Percentiles rank a stretch among this genome's conserved stretches.
Evolutionary conservation across 169 alveolate genomes (phyloP).

Genomic region (Cryptosporidium baileyi): DNA sequence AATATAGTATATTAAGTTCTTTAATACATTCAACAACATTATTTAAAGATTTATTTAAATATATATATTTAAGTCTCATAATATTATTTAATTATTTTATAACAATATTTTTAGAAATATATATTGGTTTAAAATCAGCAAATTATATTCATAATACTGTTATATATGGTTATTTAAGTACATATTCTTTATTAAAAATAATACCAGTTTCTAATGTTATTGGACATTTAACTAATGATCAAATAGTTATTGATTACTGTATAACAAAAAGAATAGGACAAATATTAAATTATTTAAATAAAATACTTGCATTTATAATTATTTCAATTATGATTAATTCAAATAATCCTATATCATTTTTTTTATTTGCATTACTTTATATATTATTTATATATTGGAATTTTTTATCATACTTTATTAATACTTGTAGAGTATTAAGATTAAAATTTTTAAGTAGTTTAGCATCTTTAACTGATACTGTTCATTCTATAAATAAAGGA

Average conservation of each 20-base stretch:
- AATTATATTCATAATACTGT: constrained; percentile 52
- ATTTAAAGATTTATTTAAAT: neutral
- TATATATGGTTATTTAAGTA: constrained; percentile 29
- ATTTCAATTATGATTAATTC: neutral
- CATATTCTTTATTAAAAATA: neutral
- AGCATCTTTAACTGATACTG: constrained; percentile 13
- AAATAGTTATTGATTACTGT: constrained; percentile 55
- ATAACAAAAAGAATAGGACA: constrained; percentile 61
- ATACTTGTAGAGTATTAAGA: constrained; percentile 23
- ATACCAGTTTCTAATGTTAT: constrained; percentile 37
- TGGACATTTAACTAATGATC: constrained; percentile 36
- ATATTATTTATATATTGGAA: constrained; percentile 25
- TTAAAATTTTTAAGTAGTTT: neutral
- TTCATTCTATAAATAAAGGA: constrained; percentile 30
- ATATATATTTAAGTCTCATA: neutral
- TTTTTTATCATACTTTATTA: constrained; percentile 22
- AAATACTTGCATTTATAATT: neutral
- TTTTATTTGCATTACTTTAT: constrained; percentile 2
- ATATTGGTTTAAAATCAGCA: constrained; percentile 34
- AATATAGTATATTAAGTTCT: neutral
- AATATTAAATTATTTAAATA: constrained; percentile 6
- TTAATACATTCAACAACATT: neutral
- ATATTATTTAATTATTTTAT: neutral
- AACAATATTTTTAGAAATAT: constrained; percentile 23
- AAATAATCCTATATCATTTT: constrained; percentile 13